These are phyloP conservation scores for Mrakiaceae sp. DNA, from an alignment of 1,284 basidiomycete species.

Conservation along the genomic window DNA sequence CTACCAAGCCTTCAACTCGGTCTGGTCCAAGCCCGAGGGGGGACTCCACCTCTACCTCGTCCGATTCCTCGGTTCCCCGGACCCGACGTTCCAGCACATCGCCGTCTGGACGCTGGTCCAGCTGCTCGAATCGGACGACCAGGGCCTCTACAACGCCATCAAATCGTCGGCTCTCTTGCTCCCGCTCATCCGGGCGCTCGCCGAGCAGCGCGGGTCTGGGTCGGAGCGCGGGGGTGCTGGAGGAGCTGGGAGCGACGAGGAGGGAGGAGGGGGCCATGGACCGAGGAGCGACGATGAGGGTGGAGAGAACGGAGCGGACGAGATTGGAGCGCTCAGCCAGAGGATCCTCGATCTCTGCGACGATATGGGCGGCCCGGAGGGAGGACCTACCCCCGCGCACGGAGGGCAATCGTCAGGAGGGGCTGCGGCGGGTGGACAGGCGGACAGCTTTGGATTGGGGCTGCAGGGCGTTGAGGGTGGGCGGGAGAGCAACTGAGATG, in stretches of 20 bases:
- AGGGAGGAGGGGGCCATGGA: conserved; percentile 33
- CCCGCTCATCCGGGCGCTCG: conserved; percentile 70
- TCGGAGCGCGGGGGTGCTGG: conserved; percentile 2
- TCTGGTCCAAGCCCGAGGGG: conserved; percentile 96
- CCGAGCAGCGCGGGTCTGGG: conserved; percentile 31
- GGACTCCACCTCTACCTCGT: conserved; percentile 93
- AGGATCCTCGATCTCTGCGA: conserved; percentile 79
- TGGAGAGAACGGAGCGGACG: conserved; percentile 55
- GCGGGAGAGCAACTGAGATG: background rate
- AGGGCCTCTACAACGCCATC: conserved; percentile 80
- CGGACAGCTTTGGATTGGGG: background rate
- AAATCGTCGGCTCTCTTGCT: conserved; percentile 67
- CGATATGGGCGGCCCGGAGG: conserved; percentile 42
- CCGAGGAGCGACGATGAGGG: conserved; percentile 32
- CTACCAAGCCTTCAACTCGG: conserved; percentile 93
- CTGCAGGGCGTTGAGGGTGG: background rate
- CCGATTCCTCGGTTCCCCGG: conserved; percentile 83
- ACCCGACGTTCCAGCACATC: conserved; percentile 99
- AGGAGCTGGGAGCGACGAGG: conserved; percentile 54
- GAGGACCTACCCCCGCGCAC: too few species aligned
- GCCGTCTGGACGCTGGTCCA: conserved; percentile 99
- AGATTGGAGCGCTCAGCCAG: conserved; percentile 72
- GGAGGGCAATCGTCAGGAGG: background rate
- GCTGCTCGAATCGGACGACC: conserved; percentile 84
- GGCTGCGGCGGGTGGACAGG: background rate